Conservation (phyloP, 1,284 basidiomycete genomes). For the Cryptococcus floricola region DNA sequence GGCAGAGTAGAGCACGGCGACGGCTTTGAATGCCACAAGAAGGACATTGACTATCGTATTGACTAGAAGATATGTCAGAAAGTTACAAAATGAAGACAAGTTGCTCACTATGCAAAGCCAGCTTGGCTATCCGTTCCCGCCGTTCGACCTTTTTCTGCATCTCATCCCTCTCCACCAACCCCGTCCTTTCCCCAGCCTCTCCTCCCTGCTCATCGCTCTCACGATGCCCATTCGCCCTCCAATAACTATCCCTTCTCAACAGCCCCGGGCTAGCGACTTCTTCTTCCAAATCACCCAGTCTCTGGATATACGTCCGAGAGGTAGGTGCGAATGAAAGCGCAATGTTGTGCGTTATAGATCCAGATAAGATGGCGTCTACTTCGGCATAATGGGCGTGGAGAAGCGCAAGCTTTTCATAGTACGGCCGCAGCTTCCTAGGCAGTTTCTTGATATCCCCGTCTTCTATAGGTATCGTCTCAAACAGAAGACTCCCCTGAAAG, state of each 20-base stretch:
- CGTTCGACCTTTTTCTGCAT: constrained; percentile 23
- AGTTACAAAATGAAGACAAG: not conserved
- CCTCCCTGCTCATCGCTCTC: constrained; percentile 1
- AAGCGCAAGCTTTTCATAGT: constrained; percentile 39
- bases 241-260: constrained; percentile 14
- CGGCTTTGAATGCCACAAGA: constrained; percentile 53
- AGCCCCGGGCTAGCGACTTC: constrained; percentile 6
- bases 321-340: constrained; percentile 34
- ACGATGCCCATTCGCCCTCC: constrained; percentile 15
- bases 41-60: constrained; percentile 52
- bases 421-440: constrained; percentile 40
- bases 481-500: constrained; percentile 30
- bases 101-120: constrained; percentile 43
- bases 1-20: constrained; percentile 54
- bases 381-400: constrained; percentile 43
- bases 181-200: constrained; percentile 15
- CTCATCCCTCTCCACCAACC: constrained; percentile 24
- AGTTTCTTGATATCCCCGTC: constrained; percentile 37
- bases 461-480: constrained; percentile 30
- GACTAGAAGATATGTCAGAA: constrained; percentile 22
- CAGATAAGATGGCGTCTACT: constrained; percentile 45
- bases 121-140: constrained; percentile 35
- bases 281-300: constrained; percentile 14
- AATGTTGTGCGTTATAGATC: constrained; percentile 41
- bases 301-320: constrained; percentile 11